Conservation (phyloP, 2,329 filamentous ascomycete species). For the Clarireedia sp. region DNA sequence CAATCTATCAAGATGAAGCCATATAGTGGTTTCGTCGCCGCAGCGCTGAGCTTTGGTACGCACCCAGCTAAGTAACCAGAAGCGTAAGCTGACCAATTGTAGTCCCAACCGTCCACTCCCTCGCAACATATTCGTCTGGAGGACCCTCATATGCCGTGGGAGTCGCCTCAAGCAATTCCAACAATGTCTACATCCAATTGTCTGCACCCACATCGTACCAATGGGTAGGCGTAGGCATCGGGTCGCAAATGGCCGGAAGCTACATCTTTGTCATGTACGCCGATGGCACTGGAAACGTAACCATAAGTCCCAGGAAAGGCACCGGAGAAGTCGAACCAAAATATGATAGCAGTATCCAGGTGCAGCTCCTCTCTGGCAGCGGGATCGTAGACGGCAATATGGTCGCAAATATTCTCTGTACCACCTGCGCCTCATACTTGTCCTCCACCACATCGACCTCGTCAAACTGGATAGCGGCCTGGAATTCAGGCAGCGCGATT, state of each 20-base stretch:
- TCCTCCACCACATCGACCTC: conserved; percentile 13
- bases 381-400: conserved; percentile 45
- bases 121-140: conserved; percentile 18
- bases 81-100: too few relatives aligned
- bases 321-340: conserved; percentile 37
- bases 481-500: conserved; percentile 20
- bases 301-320: conserved; percentile 44
- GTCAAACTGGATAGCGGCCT: conserved; percentile 26
- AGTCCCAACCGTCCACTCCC: conserved; percentile 13
- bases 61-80: background rate
- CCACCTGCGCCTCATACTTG: conserved; percentile 13
- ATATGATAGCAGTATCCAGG: conserved; percentile 33
- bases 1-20: background rate
- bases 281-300: conserved; percentile 42
- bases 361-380: conserved; percentile 42
- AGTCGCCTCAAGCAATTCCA: conserved; percentile 27
- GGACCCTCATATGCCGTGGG: conserved; percentile 21
- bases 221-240: conserved; percentile 53
- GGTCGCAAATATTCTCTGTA: conserved; percentile 49
- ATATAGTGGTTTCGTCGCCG: background rate
- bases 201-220: conserved; percentile 42
- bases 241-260: conserved; percentile 43
- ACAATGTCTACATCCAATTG: conserved; percentile 50
- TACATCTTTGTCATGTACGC: conserved; percentile 55
- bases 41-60: conserved; percentile 1